Percentiles rank a stretch among this genome's conserved stretches.
These are phyloP conservation scores for Neurospora cerealis DNA, from an alignment of 495 filamentous ascomycete species.

Conservation along the genomic window DNA sequence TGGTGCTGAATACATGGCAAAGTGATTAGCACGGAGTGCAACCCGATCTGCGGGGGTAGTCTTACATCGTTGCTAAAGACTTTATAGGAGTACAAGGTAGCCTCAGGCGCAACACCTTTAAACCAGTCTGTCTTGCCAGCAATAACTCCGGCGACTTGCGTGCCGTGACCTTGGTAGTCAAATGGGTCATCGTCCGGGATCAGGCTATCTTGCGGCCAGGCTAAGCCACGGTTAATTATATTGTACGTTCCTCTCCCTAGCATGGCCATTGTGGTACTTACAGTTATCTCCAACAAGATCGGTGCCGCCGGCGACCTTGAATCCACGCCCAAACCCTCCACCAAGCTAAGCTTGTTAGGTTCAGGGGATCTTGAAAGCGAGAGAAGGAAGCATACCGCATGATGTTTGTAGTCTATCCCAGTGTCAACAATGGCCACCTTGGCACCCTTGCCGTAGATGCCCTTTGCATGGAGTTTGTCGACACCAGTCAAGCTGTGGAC, in stretches of 20 bases:
- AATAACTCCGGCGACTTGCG: slow-evolving; percentile 41
- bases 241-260: neutral
- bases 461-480: slow-evolving; percentile 20
- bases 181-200: slow-evolving; percentile 32
- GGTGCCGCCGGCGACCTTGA: slow-evolving; percentile 26
- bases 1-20: neutral
- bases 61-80: slow-evolving; percentile 26
- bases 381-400: slow-evolving; percentile 16
- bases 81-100: slow-evolving; percentile 37
- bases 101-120: slow-evolving; percentile 40
- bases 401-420: slow-evolving; percentile 37
- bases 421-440: slow-evolving; percentile 30
- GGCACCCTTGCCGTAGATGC: slow-evolving; percentile 21
- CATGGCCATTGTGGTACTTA: slow-evolving; percentile 1
- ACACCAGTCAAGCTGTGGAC: slow-evolving; percentile 22
- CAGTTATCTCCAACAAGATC: slow-evolving; percentile 24
- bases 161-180: slow-evolving; percentile 35
- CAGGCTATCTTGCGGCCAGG: slow-evolving; percentile 14
- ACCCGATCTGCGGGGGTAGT: neutral
- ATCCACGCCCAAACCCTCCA: slow-evolving; percentile 25
- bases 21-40: neutral
- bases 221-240: slow-evolving; percentile 1
- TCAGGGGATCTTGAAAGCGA: neutral
- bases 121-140: slow-evolving; percentile 33
- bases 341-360: slow-evolving; percentile 14